Percentiles rank a stretch among this genome's conserved stretches.
Evolutionary conservation across 2,329 filamentous ascomycete genomes (phyloP).

Genomic region (Penicillium janthinellum): DNA sequence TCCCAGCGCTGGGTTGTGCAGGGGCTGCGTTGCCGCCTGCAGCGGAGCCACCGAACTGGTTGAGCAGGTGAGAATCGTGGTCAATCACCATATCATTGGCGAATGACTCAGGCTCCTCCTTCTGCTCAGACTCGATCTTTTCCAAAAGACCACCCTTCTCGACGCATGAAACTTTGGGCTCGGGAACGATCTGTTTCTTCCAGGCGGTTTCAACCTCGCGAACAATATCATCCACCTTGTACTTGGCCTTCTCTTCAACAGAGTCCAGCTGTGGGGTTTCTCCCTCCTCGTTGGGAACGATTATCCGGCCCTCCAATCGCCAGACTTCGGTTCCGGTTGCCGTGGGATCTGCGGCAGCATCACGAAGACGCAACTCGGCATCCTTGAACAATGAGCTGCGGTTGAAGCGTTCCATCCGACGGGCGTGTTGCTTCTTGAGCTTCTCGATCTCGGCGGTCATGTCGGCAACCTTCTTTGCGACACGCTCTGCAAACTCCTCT

Average conservation of each 20-base stretch:
- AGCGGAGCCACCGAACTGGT: constrained; percentile 37
- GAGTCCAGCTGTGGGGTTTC: constrained; percentile 39
- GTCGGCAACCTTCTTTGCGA: constrained; percentile 69
- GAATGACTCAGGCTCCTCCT: constrained; percentile 36
- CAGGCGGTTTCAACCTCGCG: constrained; percentile 71
- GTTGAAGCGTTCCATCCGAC: constrained; percentile 73
- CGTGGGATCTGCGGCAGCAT: constrained; percentile 58
- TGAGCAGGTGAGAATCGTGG: constrained; percentile 34
- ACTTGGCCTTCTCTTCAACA: constrained; percentile 46
- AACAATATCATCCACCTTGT: constrained; percentile 69
- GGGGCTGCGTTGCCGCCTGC: constrained; percentile 7
- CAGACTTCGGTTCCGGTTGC: constrained; percentile 63
- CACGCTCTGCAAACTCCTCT: constrained; percentile 79
- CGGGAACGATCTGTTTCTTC: constrained; percentile 66
- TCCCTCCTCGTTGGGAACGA: constrained; percentile 34
- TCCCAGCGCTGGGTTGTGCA: constrained; percentile 16
- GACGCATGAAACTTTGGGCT: constrained; percentile 68
- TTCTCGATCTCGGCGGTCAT: constrained; percentile 80
- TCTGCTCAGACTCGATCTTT: constrained; percentile 41
- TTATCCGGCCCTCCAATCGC: constrained; percentile 61
- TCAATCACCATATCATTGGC: constrained; percentile 41
- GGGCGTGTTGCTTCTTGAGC: constrained; percentile 77
- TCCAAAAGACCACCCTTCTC: constrained; percentile 77
- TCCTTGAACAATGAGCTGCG: constrained; percentile 68
- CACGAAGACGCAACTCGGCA: constrained; percentile 75